These are phyloP conservation scores for Penicillium sp. DNA, from an alignment of 2,329 filamentous ascomycete species.

Conservation along the genomic window DNA sequence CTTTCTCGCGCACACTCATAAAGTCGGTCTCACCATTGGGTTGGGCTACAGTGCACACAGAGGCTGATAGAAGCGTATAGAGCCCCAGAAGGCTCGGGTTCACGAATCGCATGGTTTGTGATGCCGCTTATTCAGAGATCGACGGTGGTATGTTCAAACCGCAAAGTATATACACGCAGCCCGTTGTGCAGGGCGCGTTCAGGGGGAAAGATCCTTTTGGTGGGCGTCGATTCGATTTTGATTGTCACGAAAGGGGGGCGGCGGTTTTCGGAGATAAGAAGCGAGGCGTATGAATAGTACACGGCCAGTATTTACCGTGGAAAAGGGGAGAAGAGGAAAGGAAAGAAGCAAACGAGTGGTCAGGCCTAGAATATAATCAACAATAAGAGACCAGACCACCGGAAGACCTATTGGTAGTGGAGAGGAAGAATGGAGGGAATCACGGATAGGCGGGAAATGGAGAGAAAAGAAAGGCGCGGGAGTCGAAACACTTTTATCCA, in stretches of 20 bases:
- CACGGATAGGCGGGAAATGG: not conserved
- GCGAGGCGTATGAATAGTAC: not conserved
- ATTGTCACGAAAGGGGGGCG: not conserved
- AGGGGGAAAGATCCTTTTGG: not conserved
- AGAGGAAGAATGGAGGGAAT: not conserved
- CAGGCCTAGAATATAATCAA: no score
- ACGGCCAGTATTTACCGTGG: not conserved
- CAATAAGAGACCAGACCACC: not conserved
- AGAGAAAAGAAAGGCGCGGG: not conserved
- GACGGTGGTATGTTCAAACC: not conserved
- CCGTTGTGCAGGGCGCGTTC: not conserved
- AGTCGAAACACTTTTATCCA: not conserved
- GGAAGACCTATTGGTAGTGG: not conserved
- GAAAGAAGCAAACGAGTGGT: not conserved
- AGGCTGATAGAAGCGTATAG: slow-evolving; percentile 21
- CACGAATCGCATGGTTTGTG: slow-evolving; percentile 26
- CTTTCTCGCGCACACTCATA: slow-evolving; percentile 44
- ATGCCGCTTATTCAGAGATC: not conserved
- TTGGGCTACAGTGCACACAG: slow-evolving; percentile 7
- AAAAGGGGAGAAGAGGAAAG: not conserved
- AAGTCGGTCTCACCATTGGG: slow-evolving; percentile 40
- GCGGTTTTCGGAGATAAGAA: not conserved
- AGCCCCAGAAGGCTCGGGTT: slow-evolving; percentile 20
- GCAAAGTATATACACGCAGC: slow-evolving; percentile 3
- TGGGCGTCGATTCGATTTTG: not conserved